Evolutionary conservation across 306 rosid species (phyloP).

Genomic region (Morella rubra): DNA sequence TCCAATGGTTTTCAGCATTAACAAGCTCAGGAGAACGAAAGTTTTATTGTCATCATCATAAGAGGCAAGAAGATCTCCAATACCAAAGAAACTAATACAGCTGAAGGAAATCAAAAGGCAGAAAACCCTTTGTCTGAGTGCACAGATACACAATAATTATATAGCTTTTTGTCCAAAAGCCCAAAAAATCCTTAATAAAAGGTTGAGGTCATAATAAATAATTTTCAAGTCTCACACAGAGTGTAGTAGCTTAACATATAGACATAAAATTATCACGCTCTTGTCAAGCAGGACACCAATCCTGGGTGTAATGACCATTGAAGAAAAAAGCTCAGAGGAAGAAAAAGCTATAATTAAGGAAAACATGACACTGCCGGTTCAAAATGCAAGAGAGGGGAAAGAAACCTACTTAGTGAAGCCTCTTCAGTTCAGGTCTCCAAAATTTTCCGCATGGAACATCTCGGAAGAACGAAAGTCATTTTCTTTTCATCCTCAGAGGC

Average conservation of each 20-base stretch:
- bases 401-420: conserved; percentile 1
- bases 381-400: not conserved
- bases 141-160: no score
- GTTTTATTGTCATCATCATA: not conserved
- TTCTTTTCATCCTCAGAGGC: conserved; percentile 50
- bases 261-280: no score
- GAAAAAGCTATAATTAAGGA: not conserved
- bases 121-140: no score
- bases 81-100: no score
- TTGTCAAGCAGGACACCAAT: no score
- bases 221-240: no score
- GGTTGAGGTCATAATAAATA: no score
- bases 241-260: no score
- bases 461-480: conserved; percentile 61
- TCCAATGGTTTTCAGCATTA: conserved; percentile 9
- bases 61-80: not conserved
- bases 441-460: conserved; percentile 38
- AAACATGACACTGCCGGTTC: not conserved
- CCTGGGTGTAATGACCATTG: not conserved
- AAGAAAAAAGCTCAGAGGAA: no score
- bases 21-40: not conserved
- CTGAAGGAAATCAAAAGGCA: no score
- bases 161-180: no score
- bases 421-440: conserved; percentile 74
- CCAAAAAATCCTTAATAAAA: no score